These are phyloP conservation scores for Podila minutissima DNA, from an alignment of 192 early-diverging fungal species.

Conservation along the genomic window DNA sequence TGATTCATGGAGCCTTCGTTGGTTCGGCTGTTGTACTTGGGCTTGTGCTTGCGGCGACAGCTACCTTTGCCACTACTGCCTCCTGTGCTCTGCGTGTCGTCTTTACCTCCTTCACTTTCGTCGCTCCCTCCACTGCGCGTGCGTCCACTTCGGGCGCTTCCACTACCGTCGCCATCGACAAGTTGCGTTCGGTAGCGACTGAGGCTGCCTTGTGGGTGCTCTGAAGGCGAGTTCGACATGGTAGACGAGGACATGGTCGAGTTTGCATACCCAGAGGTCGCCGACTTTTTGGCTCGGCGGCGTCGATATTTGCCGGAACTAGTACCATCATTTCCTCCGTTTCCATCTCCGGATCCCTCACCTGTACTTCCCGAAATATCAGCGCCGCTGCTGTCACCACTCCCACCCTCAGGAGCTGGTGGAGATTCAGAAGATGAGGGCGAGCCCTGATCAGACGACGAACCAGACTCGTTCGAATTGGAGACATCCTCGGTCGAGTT, in stretches of 20 bases:
- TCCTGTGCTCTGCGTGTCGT: neutral
- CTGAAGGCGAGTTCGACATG: neutral
- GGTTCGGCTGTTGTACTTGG: conserved; percentile 13
- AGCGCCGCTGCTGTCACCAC: neutral
- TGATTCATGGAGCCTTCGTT: neutral
- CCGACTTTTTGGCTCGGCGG: neutral
- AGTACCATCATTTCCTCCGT: neutral
- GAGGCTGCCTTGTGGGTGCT: neutral
- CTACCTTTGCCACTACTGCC: conserved; percentile 1
- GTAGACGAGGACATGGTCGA: neutral
- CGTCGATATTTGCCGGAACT: neutral
- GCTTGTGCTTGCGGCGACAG: conserved; percentile 25
- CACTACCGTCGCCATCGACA: neutral
- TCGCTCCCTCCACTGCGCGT: neutral
- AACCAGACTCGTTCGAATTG: conserved; percentile 37
- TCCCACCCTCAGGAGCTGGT: neutral
- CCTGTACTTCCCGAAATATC: neutral
- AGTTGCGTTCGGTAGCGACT: neutral
- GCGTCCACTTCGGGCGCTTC: conserved; percentile 7
- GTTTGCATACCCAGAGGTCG: neutral
- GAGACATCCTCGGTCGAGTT: conserved; percentile 31
- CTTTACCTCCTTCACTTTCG: neutral
- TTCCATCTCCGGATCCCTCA: neutral
- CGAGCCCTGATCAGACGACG: conserved; percentile 18
- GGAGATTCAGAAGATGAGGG: conserved; percentile 18